phyloP scores from a whole-genome alignment of 2,329 filamentous ascomycete genomes.

The Calonectria multiphialidica region DNA sequence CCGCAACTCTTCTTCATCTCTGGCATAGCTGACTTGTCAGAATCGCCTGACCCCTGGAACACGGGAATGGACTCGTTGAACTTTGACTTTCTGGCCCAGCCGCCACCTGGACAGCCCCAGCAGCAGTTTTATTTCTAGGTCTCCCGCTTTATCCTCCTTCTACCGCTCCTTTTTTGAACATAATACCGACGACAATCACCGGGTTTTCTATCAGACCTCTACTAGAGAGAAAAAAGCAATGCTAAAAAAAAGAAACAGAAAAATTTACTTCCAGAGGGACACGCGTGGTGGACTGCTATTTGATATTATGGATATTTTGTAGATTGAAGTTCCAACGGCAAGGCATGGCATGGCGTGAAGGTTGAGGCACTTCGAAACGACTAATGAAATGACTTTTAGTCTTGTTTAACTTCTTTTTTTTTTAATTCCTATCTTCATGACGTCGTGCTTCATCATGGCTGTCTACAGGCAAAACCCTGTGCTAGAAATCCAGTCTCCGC shows the following conservation, averaged over 20 bases:
- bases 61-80: slow-evolving; percentile 67
- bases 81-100: slow-evolving; percentile 71
- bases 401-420: not conserved
- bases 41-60: slow-evolving; percentile 71
- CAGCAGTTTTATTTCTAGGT: slow-evolving; percentile 69
- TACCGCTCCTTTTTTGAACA: not conserved
- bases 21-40: slow-evolving; percentile 49
- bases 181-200: slow-evolving; percentile 1
- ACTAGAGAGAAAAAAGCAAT: not conserved
- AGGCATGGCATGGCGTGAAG: slow-evolving; percentile 20
- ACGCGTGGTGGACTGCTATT: not conserved
- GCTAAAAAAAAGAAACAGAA: not conserved
- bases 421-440: slow-evolving; percentile 10
- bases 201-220: not conserved
- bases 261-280: not conserved
- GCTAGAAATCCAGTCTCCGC: not conserved
- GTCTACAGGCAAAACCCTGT: slow-evolving; percentile 1
- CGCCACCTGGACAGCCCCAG: slow-evolving; percentile 68
- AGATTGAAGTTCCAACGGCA: slow-evolving; percentile 18
- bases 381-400: slow-evolving; percentile 6
- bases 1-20: slow-evolving; percentile 2
- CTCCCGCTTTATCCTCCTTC: no score
- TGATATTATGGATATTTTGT: slow-evolving; percentile 1
- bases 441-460: slow-evolving; percentile 10
- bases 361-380: slow-evolving; percentile 6